phyloP scores from a whole-genome alignment of 208 protist species.

The Acanthamoeba triangularis region DNA sequence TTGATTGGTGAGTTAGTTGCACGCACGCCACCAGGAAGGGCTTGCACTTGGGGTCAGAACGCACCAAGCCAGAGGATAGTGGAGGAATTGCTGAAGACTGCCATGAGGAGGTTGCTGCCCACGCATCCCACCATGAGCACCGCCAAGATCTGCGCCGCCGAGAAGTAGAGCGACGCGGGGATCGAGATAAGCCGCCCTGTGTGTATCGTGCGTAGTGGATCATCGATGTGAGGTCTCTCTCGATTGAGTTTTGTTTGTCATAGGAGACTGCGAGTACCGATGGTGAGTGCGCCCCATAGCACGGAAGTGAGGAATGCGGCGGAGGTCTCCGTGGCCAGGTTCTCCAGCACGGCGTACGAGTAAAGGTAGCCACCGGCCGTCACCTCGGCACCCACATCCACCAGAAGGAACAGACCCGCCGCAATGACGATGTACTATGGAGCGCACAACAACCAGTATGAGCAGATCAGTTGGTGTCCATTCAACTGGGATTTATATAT shows the following conservation, averaged over 20 bases:
- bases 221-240: background rate
- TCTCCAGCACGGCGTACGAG: slow-evolving; percentile 48
- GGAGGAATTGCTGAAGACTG: background rate
- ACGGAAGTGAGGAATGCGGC: slow-evolving; percentile 67
- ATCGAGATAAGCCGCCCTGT: slow-evolving; percentile 60
- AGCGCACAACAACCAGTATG: background rate
- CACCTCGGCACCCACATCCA: slow-evolving; percentile 74
- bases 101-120: slow-evolving; percentile 30
- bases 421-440: slow-evolving; percentile 47
- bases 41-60: too few relatives aligned
- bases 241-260: background rate
- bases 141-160: slow-evolving; percentile 63
- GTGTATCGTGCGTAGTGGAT: background rate
- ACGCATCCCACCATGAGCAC: slow-evolving; percentile 28
- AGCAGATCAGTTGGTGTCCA: background rate
- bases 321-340: slow-evolving; percentile 34
- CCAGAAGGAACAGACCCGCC: slow-evolving; percentile 7
- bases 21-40: background rate
- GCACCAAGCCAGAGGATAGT: slow-evolving; percentile 16
- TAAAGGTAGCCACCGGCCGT: slow-evolving; percentile 68
- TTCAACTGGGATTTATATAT: too few relatives aligned
- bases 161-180: slow-evolving; percentile 63
- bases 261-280: background rate
- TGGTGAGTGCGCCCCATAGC: slow-evolving; percentile 63
- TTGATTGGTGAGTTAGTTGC: background rate